Conservation (phyloP, 1,284 basidiomycete species). For the Marasmius oreades region DNA sequence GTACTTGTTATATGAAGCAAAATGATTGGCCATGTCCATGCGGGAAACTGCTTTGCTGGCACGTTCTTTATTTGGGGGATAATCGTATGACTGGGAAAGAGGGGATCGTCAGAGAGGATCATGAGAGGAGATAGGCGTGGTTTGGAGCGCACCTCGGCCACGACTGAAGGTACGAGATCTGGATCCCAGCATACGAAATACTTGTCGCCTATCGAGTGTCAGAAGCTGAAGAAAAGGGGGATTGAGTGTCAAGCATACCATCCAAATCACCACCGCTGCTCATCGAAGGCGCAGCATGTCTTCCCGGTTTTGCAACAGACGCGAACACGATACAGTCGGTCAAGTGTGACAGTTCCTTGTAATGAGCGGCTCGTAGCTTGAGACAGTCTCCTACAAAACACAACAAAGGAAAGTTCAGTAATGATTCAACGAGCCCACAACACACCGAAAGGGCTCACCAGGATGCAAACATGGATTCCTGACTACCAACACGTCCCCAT, state of each 20-base stretch:
- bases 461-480: slow-evolving; percentile 68
- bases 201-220: slow-evolving; percentile 43
- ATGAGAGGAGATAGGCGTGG: neutral
- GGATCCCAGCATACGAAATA: slow-evolving; percentile 68
- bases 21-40: slow-evolving; percentile 55
- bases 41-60: slow-evolving; percentile 44
- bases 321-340: slow-evolving; percentile 67
- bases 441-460: slow-evolving; percentile 29
- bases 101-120: neutral
- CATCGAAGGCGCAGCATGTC: slow-evolving; percentile 62
- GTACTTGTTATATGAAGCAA: slow-evolving; percentile 60
- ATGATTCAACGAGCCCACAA: neutral
- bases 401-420: too few species aligned
- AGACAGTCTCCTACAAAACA: slow-evolving; percentile 52
- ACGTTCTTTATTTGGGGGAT: slow-evolving; percentile 56
- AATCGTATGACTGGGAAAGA: slow-evolving; percentile 53
- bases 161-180: slow-evolving; percentile 50
- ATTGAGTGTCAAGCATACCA: slow-evolving; percentile 27
- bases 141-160: slow-evolving; percentile 42
- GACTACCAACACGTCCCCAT: slow-evolving; percentile 58
- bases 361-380: slow-evolving; percentile 55
- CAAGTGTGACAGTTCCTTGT: slow-evolving; percentile 47
- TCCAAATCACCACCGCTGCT: slow-evolving; percentile 65
- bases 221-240: neutral
- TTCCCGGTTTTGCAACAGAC: slow-evolving; percentile 49